Evolutionary conservation across 495 filamentous ascomycete species (phyloP), one percentile per base, ranked within the genome.

Genomic region (Hypoxylon lienhwacheense): DNA sequence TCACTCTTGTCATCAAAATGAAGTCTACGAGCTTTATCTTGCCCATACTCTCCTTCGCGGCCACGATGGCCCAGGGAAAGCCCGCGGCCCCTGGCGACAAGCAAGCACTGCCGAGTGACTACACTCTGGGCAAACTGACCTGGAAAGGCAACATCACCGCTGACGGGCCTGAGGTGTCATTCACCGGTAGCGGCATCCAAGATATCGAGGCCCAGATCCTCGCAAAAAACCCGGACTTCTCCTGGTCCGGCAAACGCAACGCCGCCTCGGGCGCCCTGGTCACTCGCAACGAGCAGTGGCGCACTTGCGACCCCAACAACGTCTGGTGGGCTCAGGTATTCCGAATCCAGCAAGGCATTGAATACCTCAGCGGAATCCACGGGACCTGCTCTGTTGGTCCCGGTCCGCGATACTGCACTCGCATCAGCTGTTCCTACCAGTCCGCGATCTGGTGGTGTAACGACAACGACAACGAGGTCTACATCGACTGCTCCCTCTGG

Each of bases 371-470:
- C 0, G 28, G 36, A 0, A 34, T 53, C 3, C 17, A 5, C 0
- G 54, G 66, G 11, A 15, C 16, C 6, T 61, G 47, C 12, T 17
- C 20, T 12, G 60, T 60, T 24, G 59, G 17, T 0, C 34, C 65
- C 1, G 68, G 68, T 4, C 67, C 65, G 0, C 15, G 53, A 1
- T 36, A 39, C 20, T 71, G 67, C 37, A 48, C 40, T 0, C 57
- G 66, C 1, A 53, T 71, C 6, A 58, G 48, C 17, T 71, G 69
- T 42, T 55, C 45, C 1, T 56, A 62, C 17, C 37, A 32, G n/a
- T 29, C 55, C 0, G 66, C 58, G 1, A 68, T 70, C 6, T 65
- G 19, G 4, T 59, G 61, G 56, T 71, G 68, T 47, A 71, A 70
- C 16, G 66, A 71, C 37, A 44, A 60, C 10, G 12, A 43, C 4